phyloP scores from a whole-genome alignment of 2,329 filamentous ascomycete species.

The Colletotrichum sp. region DNA sequence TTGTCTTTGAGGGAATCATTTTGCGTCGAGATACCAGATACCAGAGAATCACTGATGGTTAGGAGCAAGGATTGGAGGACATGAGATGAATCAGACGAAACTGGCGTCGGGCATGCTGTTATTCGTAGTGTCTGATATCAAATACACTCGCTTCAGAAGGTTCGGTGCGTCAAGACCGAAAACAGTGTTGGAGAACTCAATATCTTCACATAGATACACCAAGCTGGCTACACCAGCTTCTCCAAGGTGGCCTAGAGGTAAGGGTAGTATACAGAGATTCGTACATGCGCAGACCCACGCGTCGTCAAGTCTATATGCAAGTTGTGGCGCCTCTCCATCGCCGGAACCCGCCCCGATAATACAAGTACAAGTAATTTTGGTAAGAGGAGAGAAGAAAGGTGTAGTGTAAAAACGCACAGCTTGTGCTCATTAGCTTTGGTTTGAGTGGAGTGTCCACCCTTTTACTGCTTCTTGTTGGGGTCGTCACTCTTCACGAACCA shows the following conservation, averaged over 20 bases:
- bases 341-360: constrained; percentile 8
- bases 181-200: neutral
- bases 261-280: constrained; percentile 23
- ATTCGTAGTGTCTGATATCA: neutral
- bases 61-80: neutral
- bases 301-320: constrained; percentile 23
- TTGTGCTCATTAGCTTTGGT: constrained; percentile 5
- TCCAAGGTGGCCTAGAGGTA: constrained; percentile 4
- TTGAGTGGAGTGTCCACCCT: neutral
- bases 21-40: neutral
- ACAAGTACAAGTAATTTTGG: constrained; percentile 20
- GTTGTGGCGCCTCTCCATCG: constrained; percentile 10
- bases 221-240: neutral
- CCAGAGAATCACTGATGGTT: neutral
- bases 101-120: neutral
- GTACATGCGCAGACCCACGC: constrained; percentile 19
- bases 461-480: constrained; percentile 21
- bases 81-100: neutral
- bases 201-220: neutral
- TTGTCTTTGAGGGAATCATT: neutral
- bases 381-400: constrained; percentile 13
- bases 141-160: neutral
- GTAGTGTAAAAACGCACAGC: neutral
- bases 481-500: constrained; percentile 46
- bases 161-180: neutral